Conservation (phyloP, 192 early-diverging fungal genomes). For the Gamsiella multidivaricata region DNA sequence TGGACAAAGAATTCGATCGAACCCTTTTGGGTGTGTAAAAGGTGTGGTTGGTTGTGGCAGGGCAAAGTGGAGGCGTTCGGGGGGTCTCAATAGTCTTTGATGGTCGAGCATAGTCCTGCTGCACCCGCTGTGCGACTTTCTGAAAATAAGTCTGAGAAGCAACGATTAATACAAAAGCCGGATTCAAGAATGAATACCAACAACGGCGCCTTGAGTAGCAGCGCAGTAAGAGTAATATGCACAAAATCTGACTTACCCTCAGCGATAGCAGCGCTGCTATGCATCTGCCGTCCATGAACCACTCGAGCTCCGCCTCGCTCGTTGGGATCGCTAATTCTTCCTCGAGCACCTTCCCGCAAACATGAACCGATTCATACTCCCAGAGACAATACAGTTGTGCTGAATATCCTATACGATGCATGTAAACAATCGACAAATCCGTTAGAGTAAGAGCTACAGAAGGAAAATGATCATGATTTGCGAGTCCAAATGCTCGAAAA, state of each 20-base stretch:
- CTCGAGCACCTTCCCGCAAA: conserved; percentile 23
- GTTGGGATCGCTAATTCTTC: conserved; percentile 36
- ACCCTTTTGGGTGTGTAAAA: conserved; percentile 7
- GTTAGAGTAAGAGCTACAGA: neutral
- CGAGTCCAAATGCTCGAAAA: conserved; percentile 2
- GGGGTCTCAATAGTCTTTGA: conserved; percentile 7
- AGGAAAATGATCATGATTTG: neutral
- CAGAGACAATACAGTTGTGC: conserved; percentile 35
- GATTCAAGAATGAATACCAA: conserved; percentile 5
- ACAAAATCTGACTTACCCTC: conserved; percentile 18
- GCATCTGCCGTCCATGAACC: conserved; percentile 24
- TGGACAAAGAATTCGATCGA: conserved; percentile 19
- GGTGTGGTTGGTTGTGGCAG: conserved; percentile 1
- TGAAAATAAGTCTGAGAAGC: neutral
- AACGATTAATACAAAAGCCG: neutral
- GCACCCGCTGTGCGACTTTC: conserved; percentile 14
- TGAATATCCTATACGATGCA: conserved; percentile 19
- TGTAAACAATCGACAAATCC: conserved; percentile 8
- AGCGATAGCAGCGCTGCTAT: conserved; percentile 15
- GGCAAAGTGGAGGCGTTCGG: neutral
- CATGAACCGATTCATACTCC: conserved; percentile 25
- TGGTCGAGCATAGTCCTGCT: conserved; percentile 18
- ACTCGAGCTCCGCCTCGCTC: conserved; percentile 29
- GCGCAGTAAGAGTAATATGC: neutral
- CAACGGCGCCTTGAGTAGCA: neutral